Evolutionary conservation across 2,329 filamentous ascomycete genomes (phyloP).

Genomic region (Curvularia spicifera): DNA sequence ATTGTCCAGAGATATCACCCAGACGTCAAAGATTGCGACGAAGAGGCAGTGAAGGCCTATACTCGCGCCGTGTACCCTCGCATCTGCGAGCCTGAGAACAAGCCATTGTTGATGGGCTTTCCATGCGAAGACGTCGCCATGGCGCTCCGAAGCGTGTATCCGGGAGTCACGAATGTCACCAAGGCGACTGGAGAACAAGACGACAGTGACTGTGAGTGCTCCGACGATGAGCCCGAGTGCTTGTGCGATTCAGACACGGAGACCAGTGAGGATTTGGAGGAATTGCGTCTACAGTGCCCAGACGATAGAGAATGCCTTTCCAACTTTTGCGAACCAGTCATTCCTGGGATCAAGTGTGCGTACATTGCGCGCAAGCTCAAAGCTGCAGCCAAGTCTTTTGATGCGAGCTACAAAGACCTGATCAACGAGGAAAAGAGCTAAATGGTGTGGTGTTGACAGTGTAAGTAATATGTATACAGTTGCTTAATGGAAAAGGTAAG

Average conservation of each 20-base stretch:
- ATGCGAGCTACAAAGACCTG: neutral
- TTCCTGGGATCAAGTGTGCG: neutral
- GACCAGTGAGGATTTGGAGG: neutral
- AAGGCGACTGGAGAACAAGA: neutral
- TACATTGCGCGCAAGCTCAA: neutral
- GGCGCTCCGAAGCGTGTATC: constrained; percentile 1
- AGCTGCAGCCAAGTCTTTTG: neutral
- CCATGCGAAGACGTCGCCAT: constrained; percentile 8
- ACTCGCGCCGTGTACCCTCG: constrained; percentile 4
- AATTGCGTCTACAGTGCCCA: neutral
- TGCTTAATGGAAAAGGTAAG: too few relatives aligned
- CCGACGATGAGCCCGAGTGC: neutral
- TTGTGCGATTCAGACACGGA: neutral
- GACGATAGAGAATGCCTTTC: constrained; percentile 3
- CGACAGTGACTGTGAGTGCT: neutral
- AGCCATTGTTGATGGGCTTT: constrained; percentile 6
- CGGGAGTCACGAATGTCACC: neutral
- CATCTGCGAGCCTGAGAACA: constrained; percentile 9
- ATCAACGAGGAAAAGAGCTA: neutral
- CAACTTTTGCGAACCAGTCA: neutral
- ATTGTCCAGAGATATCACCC: constrained; percentile 12
- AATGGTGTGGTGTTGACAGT: too few relatives aligned
- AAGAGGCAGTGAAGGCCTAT: constrained; percentile 1
- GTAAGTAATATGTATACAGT: too few relatives aligned
- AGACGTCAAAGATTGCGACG: constrained; percentile 6